Evolutionary conservation across 129 eudicot species (phyloP).

Genomic region (Artemisia argyi): DNA sequence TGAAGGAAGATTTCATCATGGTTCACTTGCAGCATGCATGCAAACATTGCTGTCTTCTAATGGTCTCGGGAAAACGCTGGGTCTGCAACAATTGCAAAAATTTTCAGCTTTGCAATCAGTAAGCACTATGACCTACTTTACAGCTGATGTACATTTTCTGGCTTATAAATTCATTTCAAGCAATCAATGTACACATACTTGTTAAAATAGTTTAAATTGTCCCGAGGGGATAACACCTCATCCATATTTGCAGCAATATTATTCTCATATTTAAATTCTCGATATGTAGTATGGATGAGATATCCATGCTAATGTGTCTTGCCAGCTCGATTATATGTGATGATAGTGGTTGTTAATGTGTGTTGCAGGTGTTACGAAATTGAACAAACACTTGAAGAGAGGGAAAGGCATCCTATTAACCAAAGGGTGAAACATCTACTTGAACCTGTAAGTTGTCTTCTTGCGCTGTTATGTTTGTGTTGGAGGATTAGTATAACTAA

Average conservation of each 20-base stretch:
- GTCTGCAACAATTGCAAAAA: constrained; percentile 80
- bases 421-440: constrained; percentile 73
- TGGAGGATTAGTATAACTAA: not conserved
- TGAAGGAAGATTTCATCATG: constrained; percentile 99
- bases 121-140: constrained; percentile 27
- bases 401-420: constrained; percentile 87
- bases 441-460: constrained; percentile 50
- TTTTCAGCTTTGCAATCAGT: constrained; percentile 91
- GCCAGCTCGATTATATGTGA: constrained; percentile 3
- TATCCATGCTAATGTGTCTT: not conserved
- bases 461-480: constrained; percentile 4
- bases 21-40: constrained; percentile 97
- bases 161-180: not conserved
- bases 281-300: not conserved
- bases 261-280: not conserved
- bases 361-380: constrained; percentile 67
- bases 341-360: constrained; percentile 12
- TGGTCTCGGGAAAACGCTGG: constrained; percentile 95
- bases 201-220: not conserved
- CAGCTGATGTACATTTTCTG: not conserved
- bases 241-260: not conserved
- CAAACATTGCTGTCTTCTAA: constrained; percentile 80
- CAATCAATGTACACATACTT: not conserved
- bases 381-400: constrained; percentile 71
- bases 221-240: not conserved